These are phyloP conservation scores for Oryza brachyantha DNA, from an alignment of 176 grass and related monocot genomes.

Conservation along the genomic window DNA sequence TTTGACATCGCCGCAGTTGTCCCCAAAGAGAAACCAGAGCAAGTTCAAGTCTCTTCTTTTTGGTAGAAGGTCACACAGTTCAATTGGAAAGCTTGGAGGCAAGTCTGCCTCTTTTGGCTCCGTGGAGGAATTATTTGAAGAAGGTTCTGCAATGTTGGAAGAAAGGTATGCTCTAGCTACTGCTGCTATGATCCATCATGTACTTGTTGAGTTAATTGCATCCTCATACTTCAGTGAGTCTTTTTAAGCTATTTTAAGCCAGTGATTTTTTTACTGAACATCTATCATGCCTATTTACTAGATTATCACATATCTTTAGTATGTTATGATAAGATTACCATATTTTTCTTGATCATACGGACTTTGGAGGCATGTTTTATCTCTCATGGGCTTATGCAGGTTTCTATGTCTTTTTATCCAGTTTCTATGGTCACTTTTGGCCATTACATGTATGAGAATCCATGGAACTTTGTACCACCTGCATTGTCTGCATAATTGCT, in stretches of 20 bases:
- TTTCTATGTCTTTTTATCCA: not conserved
- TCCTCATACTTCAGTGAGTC: not conserved
- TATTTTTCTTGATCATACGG: not conserved
- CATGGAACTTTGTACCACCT: not conserved
- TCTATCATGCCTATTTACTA: not conserved
- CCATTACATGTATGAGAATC: not conserved
- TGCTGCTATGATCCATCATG: not conserved
- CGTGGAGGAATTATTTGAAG: constrained; percentile 93
- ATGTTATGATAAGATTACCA: not conserved
- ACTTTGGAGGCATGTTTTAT: not conserved
- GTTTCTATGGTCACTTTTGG: not conserved
- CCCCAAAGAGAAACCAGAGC: constrained; percentile 78
- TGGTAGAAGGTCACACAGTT: constrained; percentile 59
- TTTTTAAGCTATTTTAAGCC: not conserved
- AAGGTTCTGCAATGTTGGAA: constrained; percentile 96
- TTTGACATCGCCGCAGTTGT: constrained; percentile 57
- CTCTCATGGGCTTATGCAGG: not conserved
- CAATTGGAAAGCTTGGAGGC: constrained; percentile 50
- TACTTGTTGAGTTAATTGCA: not conserved
- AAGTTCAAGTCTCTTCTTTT: constrained; percentile 78
- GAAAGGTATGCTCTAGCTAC: constrained; percentile 55
- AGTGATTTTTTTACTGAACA: not conserved
- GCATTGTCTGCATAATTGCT: not conserved
- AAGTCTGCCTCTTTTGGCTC: constrained; percentile 69
- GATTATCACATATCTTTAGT: not conserved